Evolutionary conservation across 129 eudicot genomes (phyloP).

Genomic region (Centaurea solstitialis): DNA sequence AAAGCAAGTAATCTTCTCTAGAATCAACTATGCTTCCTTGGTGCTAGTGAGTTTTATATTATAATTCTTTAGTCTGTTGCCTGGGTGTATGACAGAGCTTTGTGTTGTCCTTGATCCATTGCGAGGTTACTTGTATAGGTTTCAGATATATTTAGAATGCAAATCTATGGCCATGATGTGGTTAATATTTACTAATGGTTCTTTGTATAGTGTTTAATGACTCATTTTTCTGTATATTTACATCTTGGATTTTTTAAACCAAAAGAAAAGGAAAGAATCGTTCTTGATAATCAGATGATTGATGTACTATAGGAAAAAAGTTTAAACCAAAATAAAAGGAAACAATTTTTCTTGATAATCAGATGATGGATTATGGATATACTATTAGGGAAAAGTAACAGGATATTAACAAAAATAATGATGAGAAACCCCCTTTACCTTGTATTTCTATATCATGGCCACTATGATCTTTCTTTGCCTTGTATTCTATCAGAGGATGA

Average conservation of each 20-base stretch:
- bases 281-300: no score
- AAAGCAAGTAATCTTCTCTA: background rate
- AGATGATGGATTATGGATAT: background rate
- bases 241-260: background rate
- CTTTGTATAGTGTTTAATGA: background rate
- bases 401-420: background rate
- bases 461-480: no score
- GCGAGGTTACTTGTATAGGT: background rate
- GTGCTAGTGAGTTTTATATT: background rate
- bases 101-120: background rate
- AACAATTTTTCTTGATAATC: background rate
- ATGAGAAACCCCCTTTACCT: no score
- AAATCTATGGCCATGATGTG: background rate
- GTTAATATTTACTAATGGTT: background rate
- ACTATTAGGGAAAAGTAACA: background rate
- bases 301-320: background rate
- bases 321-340: background rate
- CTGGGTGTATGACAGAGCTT: background rate
- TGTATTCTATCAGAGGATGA: no score
- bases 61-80: background rate
- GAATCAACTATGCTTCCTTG: background rate
- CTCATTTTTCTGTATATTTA: background rate
- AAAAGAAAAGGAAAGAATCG: background rate
- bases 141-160: background rate
- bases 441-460: no score